Conservation (phyloP, 768 basidiomycete genomes). For the Naematelia aurantialba region DNA sequence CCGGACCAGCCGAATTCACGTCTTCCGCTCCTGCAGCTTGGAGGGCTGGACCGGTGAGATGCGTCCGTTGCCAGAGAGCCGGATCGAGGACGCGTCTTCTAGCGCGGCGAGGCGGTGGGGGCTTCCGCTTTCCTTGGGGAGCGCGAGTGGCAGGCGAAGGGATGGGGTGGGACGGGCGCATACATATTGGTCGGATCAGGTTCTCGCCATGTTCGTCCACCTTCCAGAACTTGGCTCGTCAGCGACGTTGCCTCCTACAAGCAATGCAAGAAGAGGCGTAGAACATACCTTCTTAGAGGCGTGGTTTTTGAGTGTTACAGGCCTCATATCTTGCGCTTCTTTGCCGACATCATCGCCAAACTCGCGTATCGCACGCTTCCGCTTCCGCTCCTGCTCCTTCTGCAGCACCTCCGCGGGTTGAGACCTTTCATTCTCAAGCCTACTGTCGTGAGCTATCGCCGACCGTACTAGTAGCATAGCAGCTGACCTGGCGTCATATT, state of each 20-base stretch:
- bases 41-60: slow-evolving; percentile 19
- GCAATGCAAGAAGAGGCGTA: neutral
- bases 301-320: slow-evolving; percentile 24
- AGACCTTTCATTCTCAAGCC: slow-evolving; percentile 22
- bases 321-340: slow-evolving; percentile 40
- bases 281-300: slow-evolving; percentile 15
- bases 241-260: neutral
- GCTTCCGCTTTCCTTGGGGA: slow-evolving; percentile 14
- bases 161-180: slow-evolving; percentile 43
- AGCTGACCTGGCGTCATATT: slow-evolving; percentile 17
- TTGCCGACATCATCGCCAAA: slow-evolving; percentile 38
- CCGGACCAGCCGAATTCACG: too few species aligned
- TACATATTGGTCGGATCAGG: slow-evolving; percentile 41
- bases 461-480: neutral
- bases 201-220: slow-evolving; percentile 11
- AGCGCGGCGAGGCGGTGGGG: slow-evolving; percentile 24
- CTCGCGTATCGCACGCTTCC: slow-evolving; percentile 20
- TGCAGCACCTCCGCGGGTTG: slow-evolving; percentile 13
- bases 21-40: slow-evolving; percentile 11
- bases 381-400: slow-evolving; percentile 16
- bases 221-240: slow-evolving; percentile 31
- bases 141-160: slow-evolving; percentile 3
- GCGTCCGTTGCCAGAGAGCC: slow-evolving; percentile 22
- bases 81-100: slow-evolving; percentile 44
- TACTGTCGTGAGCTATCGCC: slow-evolving; percentile 3